Evolutionary conservation across 1,284 basidiomycete species (phyloP), one percentile per base, ranked within the genome.

Genomic region (Apiotrichum sp.): DNA sequence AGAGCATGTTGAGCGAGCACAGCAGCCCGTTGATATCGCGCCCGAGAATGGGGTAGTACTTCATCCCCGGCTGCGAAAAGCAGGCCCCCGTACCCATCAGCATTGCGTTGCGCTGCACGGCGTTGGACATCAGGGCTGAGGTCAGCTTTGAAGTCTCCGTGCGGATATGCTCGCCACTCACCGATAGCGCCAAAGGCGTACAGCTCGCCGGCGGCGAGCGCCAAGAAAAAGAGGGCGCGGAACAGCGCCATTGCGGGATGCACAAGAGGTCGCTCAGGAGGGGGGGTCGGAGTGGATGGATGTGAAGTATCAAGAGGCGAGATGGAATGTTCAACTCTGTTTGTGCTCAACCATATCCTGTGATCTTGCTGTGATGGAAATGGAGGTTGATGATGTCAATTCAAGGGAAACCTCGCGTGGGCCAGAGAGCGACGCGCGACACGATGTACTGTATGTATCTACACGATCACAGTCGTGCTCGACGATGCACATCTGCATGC

Each of bases 1-100:
- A 58, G 41, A 55, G 22, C 34, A 42, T 14, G 57, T 58, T 58
- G 36, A 58, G 44, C 7, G 34, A 31, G 52, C 57, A 58, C 29
- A 52, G 47, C n/a, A 55, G 6, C n/a, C 44, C 34, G 53, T 58
- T 35, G 9, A 58, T n/a, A 9, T 29, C 7, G n/a, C 34, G 11
- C 1, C 46, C 46, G 3, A 58, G 49, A 3, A 6, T 6, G 6
- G 49, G 52, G 33, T 58, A 58, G 14, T 11, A 16, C 41, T 32
- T 36, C 36, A 49, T 41, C 2, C 49, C 49, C 2, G 45, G 45
- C 16, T 55, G 40, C 29, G 29, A 8, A 33, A 54, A 58, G 53
- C 57, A 58, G 31, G 34, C 32, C 7, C 22, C 33, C 1, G 56
- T 50, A 6, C 8, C 22, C 9, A 57, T 16, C 2, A 45, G 29